These are phyloP conservation scores for Fusarium hostae DNA, from an alignment of 2,329 filamentous ascomycete genomes.

Conservation along the genomic window DNA sequence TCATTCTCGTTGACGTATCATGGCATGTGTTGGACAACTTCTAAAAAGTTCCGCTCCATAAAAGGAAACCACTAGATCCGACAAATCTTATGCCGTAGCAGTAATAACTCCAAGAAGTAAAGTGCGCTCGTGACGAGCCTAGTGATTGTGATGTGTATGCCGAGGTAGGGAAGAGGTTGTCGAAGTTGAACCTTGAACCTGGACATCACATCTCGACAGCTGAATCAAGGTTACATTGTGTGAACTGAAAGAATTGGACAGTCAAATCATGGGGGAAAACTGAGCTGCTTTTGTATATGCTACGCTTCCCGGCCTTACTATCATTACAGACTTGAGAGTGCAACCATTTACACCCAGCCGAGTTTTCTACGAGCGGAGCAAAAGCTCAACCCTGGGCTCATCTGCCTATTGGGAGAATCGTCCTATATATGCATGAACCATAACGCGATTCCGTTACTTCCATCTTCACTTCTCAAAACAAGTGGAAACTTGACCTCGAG, in stretches of 20 bases:
- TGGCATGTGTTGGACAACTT: constrained; percentile 15
- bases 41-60: background rate
- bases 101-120: constrained; percentile 24
- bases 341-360: background rate
- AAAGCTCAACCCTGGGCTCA: constrained; percentile 7
- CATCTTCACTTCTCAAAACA: constrained; percentile 40
- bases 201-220: constrained; percentile 13
- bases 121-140: background rate
- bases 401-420: constrained; percentile 20
- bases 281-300: background rate
- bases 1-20: constrained; percentile 27
- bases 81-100: background rate
- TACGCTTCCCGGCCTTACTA: background rate
- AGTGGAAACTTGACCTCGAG: constrained; percentile 23
- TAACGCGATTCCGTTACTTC: constrained; percentile 9
- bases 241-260: background rate
- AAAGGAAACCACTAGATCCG: constrained; percentile 13
- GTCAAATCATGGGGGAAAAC: background rate
- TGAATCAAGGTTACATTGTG: constrained; percentile 2
- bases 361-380: constrained; percentile 29
- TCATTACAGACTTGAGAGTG: background rate
- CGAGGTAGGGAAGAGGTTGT: constrained; percentile 17
- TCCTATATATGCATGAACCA: constrained; percentile 25
- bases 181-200: constrained; percentile 31
- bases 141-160: background rate